Percentiles rank a stretch among this genome's conserved stretches.
Evolutionary conservation across 495 filamentous ascomycete genomes (phyloP).

Genomic region (Tuber indicum): DNA sequence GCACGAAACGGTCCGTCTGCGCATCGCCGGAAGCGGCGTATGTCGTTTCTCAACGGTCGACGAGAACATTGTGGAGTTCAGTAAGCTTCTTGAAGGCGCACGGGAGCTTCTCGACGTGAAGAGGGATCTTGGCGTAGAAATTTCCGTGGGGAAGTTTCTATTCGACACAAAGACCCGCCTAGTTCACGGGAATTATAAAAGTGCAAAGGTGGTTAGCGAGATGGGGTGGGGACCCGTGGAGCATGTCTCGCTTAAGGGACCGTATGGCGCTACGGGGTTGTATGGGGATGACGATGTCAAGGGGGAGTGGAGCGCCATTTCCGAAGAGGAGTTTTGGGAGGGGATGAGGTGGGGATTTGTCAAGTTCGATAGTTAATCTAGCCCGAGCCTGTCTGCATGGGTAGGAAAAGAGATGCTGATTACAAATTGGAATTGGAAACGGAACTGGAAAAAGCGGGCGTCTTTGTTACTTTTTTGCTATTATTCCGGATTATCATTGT

Average conservation of each 20-base stretch:
- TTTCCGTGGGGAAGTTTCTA: conserved; percentile 48
- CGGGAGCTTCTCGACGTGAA: conserved; percentile 44
- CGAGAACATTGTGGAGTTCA: conserved; percentile 39
- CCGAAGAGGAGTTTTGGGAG: conserved; percentile 47
- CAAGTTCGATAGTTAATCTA: conserved; percentile 35
- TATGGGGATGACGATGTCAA: conserved; percentile 49
- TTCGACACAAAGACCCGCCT: conserved; percentile 47
- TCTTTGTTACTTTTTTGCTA: not conserved
- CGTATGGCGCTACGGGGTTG: conserved; percentile 51
- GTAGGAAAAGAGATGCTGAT: not conserved
- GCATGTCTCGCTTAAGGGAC: conserved; percentile 46
- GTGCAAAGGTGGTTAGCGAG: conserved; percentile 43
- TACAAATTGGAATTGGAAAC: not conserved
- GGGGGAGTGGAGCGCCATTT: conserved; percentile 43
- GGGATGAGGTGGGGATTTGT: conserved; percentile 43
- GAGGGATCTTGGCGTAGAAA: conserved; percentile 45
- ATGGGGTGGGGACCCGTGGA: conserved; percentile 45
- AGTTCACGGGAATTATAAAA: conserved; percentile 50
- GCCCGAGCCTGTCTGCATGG: not conserved
- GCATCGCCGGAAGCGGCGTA: conserved; percentile 47
- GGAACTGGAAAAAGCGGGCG: not conserved
- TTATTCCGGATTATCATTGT: not conserved
- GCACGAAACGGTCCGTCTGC: conserved; percentile 49
- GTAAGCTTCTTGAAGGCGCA: conserved; percentile 44
- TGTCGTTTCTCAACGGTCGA: conserved; percentile 30